These are phyloP conservation scores for Amanita muscaria DNA, from an alignment of 768 basidiomycete species.

Conservation along the genomic window DNA sequence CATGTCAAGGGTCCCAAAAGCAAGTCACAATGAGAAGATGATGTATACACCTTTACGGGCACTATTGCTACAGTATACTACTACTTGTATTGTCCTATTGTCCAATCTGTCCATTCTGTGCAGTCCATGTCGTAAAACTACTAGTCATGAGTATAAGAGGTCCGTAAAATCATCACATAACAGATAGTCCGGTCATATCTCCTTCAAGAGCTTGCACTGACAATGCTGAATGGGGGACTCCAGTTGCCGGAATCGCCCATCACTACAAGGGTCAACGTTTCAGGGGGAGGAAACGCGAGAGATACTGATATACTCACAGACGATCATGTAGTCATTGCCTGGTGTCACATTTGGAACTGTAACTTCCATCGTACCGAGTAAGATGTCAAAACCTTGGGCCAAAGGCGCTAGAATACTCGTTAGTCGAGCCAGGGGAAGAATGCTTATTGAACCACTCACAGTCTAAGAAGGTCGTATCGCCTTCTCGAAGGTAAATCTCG, in stretches of 20 bases:
- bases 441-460: background rate
- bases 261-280: constrained; percentile 19
- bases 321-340: constrained; percentile 14
- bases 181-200: background rate
- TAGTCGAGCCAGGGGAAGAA: background rate
- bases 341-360: constrained; percentile 12
- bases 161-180: background rate
- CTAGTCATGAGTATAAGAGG: background rate
- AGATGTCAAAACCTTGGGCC: constrained; percentile 15
- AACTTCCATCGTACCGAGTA: constrained; percentile 11
- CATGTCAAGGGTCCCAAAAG: too few species aligned
- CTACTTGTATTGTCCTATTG: too few species aligned
- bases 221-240: constrained; percentile 12
- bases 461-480: constrained; percentile 12
- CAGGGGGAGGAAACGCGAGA: background rate
- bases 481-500: constrained; percentile 21
- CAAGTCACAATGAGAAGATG: too few species aligned
- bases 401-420: constrained; percentile 8
- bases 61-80: constrained; percentile 1
- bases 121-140: background rate
- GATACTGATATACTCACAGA: constrained; percentile 13
- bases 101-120: background rate
- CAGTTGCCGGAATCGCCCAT: constrained; percentile 33
- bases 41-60: background rate
- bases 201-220: too few species aligned